phyloP scores from a whole-genome alignment of 108 stramenopile species.

The Conticribra guillardii region DNA sequence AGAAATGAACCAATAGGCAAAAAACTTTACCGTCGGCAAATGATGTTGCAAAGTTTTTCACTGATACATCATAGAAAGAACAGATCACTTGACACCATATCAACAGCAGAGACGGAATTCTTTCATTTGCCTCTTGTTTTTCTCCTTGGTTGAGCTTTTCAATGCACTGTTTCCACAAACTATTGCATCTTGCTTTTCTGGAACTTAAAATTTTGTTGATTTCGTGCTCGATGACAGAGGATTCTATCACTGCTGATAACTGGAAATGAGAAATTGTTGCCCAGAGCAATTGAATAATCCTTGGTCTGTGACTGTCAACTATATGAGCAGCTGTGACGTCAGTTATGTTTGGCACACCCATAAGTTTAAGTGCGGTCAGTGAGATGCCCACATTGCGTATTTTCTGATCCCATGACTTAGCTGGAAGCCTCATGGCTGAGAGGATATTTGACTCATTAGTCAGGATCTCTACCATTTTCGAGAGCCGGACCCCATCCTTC shows the following conservation, averaged over 20 bases:
- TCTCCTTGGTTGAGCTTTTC: constrained; percentile 2
- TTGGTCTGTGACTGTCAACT: constrained; percentile 86
- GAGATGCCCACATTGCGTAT: constrained; percentile 88
- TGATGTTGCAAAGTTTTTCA: constrained; percentile 78
- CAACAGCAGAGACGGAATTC: constrained; percentile 65
- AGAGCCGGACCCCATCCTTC: constrained; percentile 91
- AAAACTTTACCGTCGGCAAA: constrained; percentile 89
- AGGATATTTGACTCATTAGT: constrained; percentile 57
- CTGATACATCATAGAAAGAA: constrained; percentile 64
- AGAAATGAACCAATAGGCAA: constrained; percentile 90
- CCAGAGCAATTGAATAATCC: constrained; percentile 86
- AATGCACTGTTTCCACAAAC: not conserved
- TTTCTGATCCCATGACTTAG: constrained; percentile 90
- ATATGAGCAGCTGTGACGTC: constrained; percentile 79
- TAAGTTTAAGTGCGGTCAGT: constrained; percentile 47
- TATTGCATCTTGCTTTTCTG: constrained; percentile 1
- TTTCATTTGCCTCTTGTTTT: constrained; percentile 37
- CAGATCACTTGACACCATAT: constrained; percentile 87
- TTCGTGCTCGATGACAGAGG: constrained; percentile 50
- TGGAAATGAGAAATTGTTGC: constrained; percentile 58
- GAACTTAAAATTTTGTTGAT: constrained; percentile 59
- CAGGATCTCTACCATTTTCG: constrained; percentile 80
- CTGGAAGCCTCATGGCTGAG: constrained; percentile 78
- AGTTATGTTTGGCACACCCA: constrained; percentile 58
- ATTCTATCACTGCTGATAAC: constrained; percentile 13